Evolutionary conservation across 2,329 filamentous ascomycete species (phyloP).

Genomic region (Diaporthe caulivora): DNA sequence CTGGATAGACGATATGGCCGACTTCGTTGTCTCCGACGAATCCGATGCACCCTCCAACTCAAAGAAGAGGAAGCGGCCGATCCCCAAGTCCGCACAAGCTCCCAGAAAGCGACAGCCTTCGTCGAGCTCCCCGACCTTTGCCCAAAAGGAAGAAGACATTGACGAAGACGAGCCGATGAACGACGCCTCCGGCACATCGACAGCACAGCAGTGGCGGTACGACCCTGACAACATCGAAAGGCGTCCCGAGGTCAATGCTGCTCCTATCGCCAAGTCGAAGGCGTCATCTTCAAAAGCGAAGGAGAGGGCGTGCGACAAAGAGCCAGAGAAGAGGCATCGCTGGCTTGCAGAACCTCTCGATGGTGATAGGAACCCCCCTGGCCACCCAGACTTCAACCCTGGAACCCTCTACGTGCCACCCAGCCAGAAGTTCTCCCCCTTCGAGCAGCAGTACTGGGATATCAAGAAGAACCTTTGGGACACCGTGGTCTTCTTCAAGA

Average conservation of each 20-base stretch:
- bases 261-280: conserved; percentile 43
- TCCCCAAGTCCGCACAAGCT: conserved; percentile 57
- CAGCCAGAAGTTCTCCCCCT: conserved; percentile 85
- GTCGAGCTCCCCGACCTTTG: conserved; percentile 54
- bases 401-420: conserved; percentile 92
- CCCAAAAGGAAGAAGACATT: conserved; percentile 58
- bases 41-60: conserved; percentile 76
- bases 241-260: conserved; percentile 43
- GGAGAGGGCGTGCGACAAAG: conserved; percentile 81
- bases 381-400: conserved; percentile 90
- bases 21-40: conserved; percentile 90
- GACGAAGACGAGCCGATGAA: conserved; percentile 69
- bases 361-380: conserved; percentile 82
- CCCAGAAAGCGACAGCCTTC: conserved; percentile 74
- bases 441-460: conserved; percentile 99
- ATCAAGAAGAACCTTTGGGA: conserved; percentile 99
- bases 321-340: conserved; percentile 87
- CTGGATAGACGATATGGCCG: conserved; percentile 77
- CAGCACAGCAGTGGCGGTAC: conserved; percentile 84
- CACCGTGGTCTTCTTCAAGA: conserved; percentile 99
- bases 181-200: conserved; percentile 73
- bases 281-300: conserved; percentile 55
- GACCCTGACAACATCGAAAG: conserved; percentile 62
- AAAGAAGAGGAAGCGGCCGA: conserved; percentile 81
- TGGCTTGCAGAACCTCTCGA: conserved; percentile 92